Base-by-base conservation (phyloP, 768 basidiomycete species). In the Agaricus blazei region DNA sequence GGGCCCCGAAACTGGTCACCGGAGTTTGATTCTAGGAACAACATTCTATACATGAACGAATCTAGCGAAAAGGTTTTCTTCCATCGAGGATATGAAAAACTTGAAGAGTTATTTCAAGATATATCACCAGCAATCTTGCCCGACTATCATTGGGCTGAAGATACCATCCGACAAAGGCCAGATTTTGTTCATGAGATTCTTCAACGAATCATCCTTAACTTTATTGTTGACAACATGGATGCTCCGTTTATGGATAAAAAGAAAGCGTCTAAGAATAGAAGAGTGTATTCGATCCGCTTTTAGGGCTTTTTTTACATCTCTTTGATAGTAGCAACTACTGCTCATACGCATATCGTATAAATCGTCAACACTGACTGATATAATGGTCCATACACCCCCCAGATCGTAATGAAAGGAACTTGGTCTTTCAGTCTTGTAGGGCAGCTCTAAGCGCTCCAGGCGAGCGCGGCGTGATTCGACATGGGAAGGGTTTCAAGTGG, bases 401-500 rank as follows among this genome's bases (percentile, higher is more conserved):
- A 19, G 19, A 19, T 19, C 19, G 19, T 19, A 19, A 19, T 19
- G 19, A 19, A 19, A 19, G 19, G 19, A 19, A 19, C 19, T 19
- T 19, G 19, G 19, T 19, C 19, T 19, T 19, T 19, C 19, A 19
- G 19, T 19, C 19, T 19, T 19, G 19, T 19, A 19, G 19, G 19
- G 19, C 19, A 19, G 19, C 19, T 19, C 19, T 19, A 19, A 19
- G 19, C 19, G 19, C 19, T 19, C 19, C 19, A 19, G 19, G 19
- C 19, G 19, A 19, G 19, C 19, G 19, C 19, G 19, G 19, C 19
- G 19, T 19, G 42, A 69, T 65, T 5, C 46, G 48, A 45, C 68
- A 69, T 3, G 61, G 48, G 51, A 69, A 69, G 9, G 62, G 59
- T 51, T 61, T 60, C 19, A 64, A 48, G 47, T 66, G 68, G 37